Conservation (phyloP, 306 rosid species). For the Quercus engelmannii region DNA sequence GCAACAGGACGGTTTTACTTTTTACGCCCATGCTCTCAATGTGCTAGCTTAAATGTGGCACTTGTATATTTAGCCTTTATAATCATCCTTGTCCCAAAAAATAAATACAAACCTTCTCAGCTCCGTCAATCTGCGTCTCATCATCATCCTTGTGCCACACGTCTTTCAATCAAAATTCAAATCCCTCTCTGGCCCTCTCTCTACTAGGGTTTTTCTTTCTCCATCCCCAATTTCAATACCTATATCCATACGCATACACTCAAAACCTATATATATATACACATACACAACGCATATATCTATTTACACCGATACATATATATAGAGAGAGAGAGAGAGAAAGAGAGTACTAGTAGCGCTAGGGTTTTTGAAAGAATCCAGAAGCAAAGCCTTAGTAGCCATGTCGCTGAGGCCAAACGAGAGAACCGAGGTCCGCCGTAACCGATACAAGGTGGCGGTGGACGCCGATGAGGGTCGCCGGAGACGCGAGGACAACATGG, state of each 20-base stretch:
- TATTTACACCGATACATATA: not conserved
- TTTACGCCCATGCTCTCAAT: too few species aligned
- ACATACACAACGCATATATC: not conserved
- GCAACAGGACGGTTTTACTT: too few species aligned
- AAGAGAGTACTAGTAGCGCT: not conserved
- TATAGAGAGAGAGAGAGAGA: not conserved
- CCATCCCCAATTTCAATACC: conserved; percentile 14
- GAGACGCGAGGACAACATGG: conserved; percentile 85
- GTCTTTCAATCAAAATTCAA: not conserved
- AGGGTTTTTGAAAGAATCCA: conserved; percentile 10
- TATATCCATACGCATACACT: not conserved
- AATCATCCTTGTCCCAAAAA: too few species aligned
- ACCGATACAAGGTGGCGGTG: conserved; percentile 88
- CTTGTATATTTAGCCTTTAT: too few species aligned
- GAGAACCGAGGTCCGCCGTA: conserved; percentile 89
- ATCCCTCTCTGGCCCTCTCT: conserved; percentile 9
- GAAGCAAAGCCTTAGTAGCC: not conserved
- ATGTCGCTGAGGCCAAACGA: conserved; percentile 89
- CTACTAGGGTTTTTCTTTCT: conserved; percentile 9
- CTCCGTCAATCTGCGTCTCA: too few species aligned
- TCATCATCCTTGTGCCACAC: too few species aligned
- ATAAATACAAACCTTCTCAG: too few species aligned
- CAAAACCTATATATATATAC: not conserved
- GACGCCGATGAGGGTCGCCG: conserved; percentile 95
- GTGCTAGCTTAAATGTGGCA: too few species aligned